Conservation (phyloP, 345 rosid species). For the Dipteronia dyeriana region DNA sequence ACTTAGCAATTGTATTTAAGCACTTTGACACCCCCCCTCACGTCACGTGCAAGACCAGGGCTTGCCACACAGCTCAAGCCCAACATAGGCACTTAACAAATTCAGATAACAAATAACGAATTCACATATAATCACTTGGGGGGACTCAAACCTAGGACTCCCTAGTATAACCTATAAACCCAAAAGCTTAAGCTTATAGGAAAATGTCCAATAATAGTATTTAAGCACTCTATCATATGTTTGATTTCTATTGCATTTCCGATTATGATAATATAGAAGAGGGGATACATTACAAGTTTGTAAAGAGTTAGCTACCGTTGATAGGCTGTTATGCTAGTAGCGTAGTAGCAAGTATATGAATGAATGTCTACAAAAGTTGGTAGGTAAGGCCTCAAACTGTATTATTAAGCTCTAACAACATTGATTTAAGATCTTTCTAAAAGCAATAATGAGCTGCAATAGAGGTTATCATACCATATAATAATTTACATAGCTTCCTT, state of each 20-base stretch:
- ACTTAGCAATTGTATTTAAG: too few relatives aligned
- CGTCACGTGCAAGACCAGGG: too few relatives aligned
- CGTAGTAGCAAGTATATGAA: too few relatives aligned
- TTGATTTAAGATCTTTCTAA: background rate
- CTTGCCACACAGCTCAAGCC: too few relatives aligned
- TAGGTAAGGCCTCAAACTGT: background rate
- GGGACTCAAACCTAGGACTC: too few relatives aligned
- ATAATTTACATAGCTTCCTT: slow-evolving; percentile 78
- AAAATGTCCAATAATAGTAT: too few relatives aligned
- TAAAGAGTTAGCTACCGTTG: background rate
- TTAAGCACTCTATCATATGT: background rate
- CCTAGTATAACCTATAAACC: too few relatives aligned
- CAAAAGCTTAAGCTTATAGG: too few relatives aligned
- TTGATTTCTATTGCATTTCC: background rate
- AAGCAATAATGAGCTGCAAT: background rate
- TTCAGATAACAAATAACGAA: too few relatives aligned
- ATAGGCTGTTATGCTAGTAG: background rate
- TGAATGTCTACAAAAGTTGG: background rate
- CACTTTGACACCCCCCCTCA: too few relatives aligned
- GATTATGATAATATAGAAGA: background rate
- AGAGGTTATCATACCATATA: slow-evolving; percentile 59
- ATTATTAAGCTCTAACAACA: background rate
- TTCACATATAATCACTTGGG: too few relatives aligned
- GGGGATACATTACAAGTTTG: background rate
- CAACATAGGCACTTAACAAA: too few relatives aligned